Base-by-base conservation (phyloP, 257 asterid species). In the Galeopsis tetrahit region DNA sequence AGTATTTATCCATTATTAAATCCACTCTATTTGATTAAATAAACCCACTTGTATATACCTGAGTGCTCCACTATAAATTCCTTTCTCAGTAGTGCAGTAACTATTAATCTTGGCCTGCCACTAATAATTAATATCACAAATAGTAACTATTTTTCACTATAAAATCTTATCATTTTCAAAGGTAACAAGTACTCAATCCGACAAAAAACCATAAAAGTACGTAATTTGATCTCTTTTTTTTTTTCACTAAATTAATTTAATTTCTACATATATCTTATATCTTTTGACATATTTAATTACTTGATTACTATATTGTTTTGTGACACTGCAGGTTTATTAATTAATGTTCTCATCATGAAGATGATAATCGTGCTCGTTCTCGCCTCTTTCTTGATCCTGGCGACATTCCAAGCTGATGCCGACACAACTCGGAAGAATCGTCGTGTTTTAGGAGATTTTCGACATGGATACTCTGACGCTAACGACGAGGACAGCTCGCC, bases 341-440 rank as follows among this genome's bases (percentile, higher is more conserved):
- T 42, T 58, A 15, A 32, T 44, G 31, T 31, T 57, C 7, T 28
- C 39, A 77, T 6, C 8, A 77, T 77, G 81, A 77, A 77, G 74
- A 31, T 49, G 35, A 32, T 70, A 33, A 38, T 40, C 4, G 55
- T 70, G 38, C 14, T 77, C 15, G 11, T 77, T 44, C 31, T 77
- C n/a, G 73, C 46, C 60, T 53, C 57, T 42, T 6, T 77, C 33
- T 10, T 77, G 70, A 57, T 71, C 48, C 44, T 64, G 43, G 65
- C 46, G 6, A 64, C 75, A n/a, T 13, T 46, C 73, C 56, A 65
- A 31, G 73, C 35, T 51, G 56, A 71, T 56, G 81, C 77, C 15
- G 55, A 40, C 32, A n/a, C 42, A 11, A 15, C 11, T 4, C 6
- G 5, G 17, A 65, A 56, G 17, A 36, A 56, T 57, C 81, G 77